These are phyloP conservation scores for Acanthamoeba healyi DNA, from an alignment of 208 protist species.

Conservation along the genomic window DNA sequence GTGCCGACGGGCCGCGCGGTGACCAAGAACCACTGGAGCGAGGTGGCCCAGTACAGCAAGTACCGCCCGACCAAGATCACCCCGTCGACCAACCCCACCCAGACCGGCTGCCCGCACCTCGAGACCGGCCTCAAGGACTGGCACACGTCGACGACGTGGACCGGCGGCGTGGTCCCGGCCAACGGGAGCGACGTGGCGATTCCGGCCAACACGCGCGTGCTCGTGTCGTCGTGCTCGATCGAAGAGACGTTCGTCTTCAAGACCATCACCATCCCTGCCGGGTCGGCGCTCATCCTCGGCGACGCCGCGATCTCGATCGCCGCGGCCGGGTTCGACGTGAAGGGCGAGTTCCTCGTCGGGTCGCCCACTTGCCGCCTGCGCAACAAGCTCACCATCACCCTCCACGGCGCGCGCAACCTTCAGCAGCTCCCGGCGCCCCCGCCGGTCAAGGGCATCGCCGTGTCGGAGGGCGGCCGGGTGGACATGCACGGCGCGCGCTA, in stretches of 20 bases:
- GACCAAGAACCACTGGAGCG: too few species aligned
- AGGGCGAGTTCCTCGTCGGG: conserved; percentile 78
- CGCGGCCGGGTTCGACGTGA: conserved; percentile 17
- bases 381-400: conserved; percentile 72
- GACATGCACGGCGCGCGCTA: conserved; percentile 82
- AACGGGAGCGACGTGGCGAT: not conserved
- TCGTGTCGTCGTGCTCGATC: not conserved
- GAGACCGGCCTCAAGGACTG: not conserved
- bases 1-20: too few species aligned
- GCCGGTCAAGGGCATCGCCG: conserved; percentile 77
- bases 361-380: conserved; percentile 76
- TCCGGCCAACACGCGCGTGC: not conserved
- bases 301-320: not conserved
- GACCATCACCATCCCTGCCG: too few species aligned
- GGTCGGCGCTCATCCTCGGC: not conserved
- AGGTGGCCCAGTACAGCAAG: too few species aligned
- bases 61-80: too few species aligned
- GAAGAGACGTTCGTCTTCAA: not conserved
- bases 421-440: not conserved
- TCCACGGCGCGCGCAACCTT: conserved; percentile 53
- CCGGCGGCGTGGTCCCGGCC: not conserved
- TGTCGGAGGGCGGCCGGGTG: conserved; percentile 35
- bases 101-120: not conserved
- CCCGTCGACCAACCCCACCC: not conserved
- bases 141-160: not conserved